Evolutionary conservation across 139 green algal species (phyloP).

Genomic region (Cymbomonas tetramitiformis): DNA sequence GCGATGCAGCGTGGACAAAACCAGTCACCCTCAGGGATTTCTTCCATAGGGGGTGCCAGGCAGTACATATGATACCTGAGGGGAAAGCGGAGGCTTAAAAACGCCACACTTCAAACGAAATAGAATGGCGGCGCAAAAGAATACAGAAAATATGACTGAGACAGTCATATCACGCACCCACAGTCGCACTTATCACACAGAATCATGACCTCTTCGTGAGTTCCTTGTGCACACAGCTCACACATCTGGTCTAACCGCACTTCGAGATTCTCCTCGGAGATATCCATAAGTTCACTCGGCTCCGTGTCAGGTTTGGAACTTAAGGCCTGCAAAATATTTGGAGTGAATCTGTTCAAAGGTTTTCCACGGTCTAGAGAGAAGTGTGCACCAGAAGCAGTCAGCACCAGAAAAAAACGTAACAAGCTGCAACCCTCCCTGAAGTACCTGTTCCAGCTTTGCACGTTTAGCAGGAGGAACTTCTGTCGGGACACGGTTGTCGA

Average conservation of each 20-base stretch:
- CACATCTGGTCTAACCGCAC: conserved; percentile 17
- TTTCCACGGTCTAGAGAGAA: too few relatives aligned
- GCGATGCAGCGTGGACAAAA: conserved; percentile 55
- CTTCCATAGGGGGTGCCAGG: conserved; percentile 45
- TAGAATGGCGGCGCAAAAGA: neutral
- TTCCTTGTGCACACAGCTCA: conserved; percentile 37
- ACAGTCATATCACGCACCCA: conserved; percentile 24
- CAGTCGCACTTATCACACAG: conserved; percentile 65
- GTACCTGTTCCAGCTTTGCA: too few relatives aligned
- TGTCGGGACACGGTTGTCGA: too few relatives aligned
- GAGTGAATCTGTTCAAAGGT: too few relatives aligned
- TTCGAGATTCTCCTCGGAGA: conserved; percentile 8
- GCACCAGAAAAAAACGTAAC: too few relatives aligned
- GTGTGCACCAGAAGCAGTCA: too few relatives aligned
- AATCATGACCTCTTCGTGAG: conserved; percentile 58
- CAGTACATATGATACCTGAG: conserved; percentile 54
- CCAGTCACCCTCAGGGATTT: conserved; percentile 66
- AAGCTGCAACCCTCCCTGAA: too few relatives aligned
- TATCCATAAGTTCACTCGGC: too few relatives aligned
- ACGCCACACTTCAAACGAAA: neutral
- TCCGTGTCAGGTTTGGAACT: too few relatives aligned
- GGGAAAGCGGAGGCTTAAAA: neutral
- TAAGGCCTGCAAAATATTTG: too few relatives aligned
- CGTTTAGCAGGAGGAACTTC: too few relatives aligned
- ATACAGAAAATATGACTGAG: neutral